These are phyloP conservation scores for Boletus semigastroideus DNA, from an alignment of 1,284 basidiomycete species.

Conservation along the genomic window DNA sequence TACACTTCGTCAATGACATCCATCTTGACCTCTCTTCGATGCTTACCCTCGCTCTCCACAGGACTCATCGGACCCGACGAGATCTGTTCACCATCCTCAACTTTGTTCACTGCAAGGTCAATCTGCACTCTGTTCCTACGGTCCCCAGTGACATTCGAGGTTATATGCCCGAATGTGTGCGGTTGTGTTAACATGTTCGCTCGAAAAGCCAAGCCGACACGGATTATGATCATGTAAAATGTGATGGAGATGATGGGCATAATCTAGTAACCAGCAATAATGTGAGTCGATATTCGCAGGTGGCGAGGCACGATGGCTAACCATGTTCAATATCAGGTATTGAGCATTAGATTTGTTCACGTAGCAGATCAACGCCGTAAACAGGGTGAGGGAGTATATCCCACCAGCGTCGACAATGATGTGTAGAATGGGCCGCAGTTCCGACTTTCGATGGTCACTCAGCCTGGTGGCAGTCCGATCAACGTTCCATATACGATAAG, in stretches of 20 bases:
- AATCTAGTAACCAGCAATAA: conserved; percentile 5
- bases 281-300: background rate
- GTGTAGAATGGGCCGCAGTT: conserved; percentile 20
- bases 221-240: conserved; percentile 27
- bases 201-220: conserved; percentile 15
- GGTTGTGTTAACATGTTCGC: background rate
- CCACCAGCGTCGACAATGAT: conserved; percentile 26
- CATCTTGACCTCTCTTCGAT: conserved; percentile 1
- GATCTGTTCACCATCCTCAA: background rate
- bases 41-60: background rate
- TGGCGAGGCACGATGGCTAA: conserved; percentile 5
- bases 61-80: background rate
- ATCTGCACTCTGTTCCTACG: conserved; percentile 6
- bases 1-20: background rate
- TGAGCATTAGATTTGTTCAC: conserved; percentile 10
- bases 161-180: background rate
- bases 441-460: conserved; percentile 4
- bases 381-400: conserved; percentile 24
- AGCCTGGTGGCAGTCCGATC: conserved; percentile 9
- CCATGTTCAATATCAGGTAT: conserved; percentile 22
- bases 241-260: conserved; percentile 25
- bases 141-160: background rate
- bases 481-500: conserved; percentile 26
- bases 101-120: conserved; percentile 2
- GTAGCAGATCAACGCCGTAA: conserved; percentile 13